Evolutionary conservation across 176 grass and related monocot species (phyloP), one percentile per base, ranked within the genome.

Genomic region (Avena insularis): DNA sequence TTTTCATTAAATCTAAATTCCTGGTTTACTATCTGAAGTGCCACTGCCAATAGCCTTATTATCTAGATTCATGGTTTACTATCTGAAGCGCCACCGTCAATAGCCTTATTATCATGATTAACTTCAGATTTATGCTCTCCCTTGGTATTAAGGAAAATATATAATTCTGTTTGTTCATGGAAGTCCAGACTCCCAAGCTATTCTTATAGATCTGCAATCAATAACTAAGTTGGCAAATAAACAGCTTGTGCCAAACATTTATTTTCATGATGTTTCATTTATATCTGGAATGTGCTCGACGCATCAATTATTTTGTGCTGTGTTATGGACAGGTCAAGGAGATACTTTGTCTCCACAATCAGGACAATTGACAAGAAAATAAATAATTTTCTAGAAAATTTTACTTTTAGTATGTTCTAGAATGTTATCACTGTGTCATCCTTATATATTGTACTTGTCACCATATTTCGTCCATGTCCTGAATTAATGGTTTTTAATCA

Each of bases 71-170:
- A 36, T 69, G 17, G 80, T 82, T 51, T 49, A 69, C 10, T 17
- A 53, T 27, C 29, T 56, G 27, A 20, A 43, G 35, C 59, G 77
- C 19, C 19, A 79, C 36, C 4, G 11, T 60, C 10, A 43, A 43
- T 80, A 68, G 46, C 21, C 61, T 81, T 68, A 11, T 65, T 29
- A 9, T 68, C 27, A 19, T 14, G 10, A 38, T 67, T 36, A 82
- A 67, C 40, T 75, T 16, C 55, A 47, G 82, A 64, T 76, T 75
- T 76, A 15, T 35, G 15, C 38, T 76, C 40, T 63, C 75, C 43
- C 7, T 84, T 84, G 43, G n/a, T 70, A 66, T 67, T 75, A 3
- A 49, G 16, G 21, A 14, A 54, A 81, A 0, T n/a, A 72, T 43
- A 54, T 23, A 49, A 38, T 38, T 61, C 0, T 43, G 50, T 61